These are phyloP conservation scores for Fusarium sp. DNA, from an alignment of 2,329 filamentous ascomycete species.

Conservation along the genomic window DNA sequence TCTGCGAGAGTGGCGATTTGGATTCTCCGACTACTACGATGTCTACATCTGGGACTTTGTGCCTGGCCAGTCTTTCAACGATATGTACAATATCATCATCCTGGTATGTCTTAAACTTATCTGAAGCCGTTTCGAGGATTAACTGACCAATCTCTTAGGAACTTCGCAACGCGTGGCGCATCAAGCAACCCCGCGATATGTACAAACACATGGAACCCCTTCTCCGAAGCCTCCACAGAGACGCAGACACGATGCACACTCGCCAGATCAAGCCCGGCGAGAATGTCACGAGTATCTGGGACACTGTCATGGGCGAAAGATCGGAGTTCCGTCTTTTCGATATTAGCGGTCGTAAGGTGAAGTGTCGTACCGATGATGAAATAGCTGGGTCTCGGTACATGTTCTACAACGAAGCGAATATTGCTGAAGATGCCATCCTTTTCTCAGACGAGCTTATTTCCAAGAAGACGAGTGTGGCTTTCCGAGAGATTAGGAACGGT, in stretches of 20 bases:
- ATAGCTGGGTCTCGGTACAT: slow-evolving; percentile 28
- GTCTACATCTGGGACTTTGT: slow-evolving; percentile 50
- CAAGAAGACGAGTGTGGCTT: no score
- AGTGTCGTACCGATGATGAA: slow-evolving; percentile 7
- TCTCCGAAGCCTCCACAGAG: slow-evolving; percentile 40
- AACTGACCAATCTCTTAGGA: no score
- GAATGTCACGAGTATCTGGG: slow-evolving; percentile 43
- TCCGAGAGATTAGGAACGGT: slow-evolving; percentile 44
- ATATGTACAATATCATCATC: slow-evolving; percentile 40
- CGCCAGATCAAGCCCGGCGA: slow-evolving; percentile 46
- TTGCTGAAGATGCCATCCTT: slow-evolving; percentile 43
- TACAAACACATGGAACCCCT: slow-evolving; percentile 45
- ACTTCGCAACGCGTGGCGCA: slow-evolving; percentile 47
- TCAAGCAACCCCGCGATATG: slow-evolving; percentile 39
- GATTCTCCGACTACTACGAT: slow-evolving; percentile 50
- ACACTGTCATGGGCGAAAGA: slow-evolving; percentile 35
- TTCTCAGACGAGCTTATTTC: slow-evolving; percentile 51
- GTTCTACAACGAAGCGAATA: slow-evolving; percentile 48
- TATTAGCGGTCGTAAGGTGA: slow-evolving; percentile 16
- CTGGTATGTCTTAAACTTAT: no score
- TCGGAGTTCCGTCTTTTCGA: slow-evolving; percentile 35
- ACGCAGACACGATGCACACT: slow-evolving; percentile 43
- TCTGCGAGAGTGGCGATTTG: slow-evolving; percentile 47
- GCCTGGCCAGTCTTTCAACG: slow-evolving; percentile 29
- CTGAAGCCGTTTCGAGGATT: no score